These are phyloP conservation scores for Podaxis mareebaensis DNA, from an alignment of 768 basidiomycete species.

Conservation along the genomic window DNA sequence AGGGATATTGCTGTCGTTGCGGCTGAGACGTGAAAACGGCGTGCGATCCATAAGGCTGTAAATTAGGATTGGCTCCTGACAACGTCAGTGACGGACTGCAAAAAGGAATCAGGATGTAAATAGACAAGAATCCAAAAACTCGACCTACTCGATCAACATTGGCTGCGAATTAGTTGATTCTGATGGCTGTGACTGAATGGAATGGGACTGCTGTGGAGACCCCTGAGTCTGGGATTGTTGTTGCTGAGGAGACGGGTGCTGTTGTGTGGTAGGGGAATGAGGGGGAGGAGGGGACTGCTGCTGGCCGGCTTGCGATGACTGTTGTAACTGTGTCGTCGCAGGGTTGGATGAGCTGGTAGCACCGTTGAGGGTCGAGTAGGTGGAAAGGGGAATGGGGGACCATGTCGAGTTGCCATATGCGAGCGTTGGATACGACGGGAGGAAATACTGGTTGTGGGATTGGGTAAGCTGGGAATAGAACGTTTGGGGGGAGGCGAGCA, in stretches of 20 bases:
- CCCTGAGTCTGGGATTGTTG: conserved; percentile 21
- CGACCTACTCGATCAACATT: conserved; percentile 73
- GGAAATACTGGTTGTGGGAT: conserved; percentile 36
- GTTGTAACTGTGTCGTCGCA: conserved; percentile 26
- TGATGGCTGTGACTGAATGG: conserved; percentile 28
- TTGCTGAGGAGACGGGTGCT: conserved; percentile 29
- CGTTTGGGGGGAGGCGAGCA: conserved; percentile 39
- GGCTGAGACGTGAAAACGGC: conserved; percentile 20
- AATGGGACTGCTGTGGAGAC: conserved; percentile 26
- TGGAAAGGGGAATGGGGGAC: conserved; percentile 59
- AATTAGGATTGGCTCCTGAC: conserved; percentile 43
- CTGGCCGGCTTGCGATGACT: conserved; percentile 23
- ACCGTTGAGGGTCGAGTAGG: conserved; percentile 76
- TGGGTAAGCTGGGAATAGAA: conserved; percentile 35
- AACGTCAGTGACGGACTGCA: conserved; percentile 61
- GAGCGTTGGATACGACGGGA: conserved; percentile 52
- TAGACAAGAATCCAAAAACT: conserved; percentile 16
- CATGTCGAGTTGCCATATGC: conserved; percentile 48
- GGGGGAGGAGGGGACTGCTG: conserved; percentile 21
- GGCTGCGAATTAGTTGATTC: conserved; percentile 33
- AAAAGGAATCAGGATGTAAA: conserved; percentile 14
- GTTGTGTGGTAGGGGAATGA: conserved; percentile 22
- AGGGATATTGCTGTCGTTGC: conserved; percentile 26
- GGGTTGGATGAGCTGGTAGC: conserved; percentile 55
- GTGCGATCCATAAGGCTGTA: conserved; percentile 13